Conservation (phyloP, 2,329 filamentous ascomycete genomes). For the Pseudocercospora cruenta region DNA sequence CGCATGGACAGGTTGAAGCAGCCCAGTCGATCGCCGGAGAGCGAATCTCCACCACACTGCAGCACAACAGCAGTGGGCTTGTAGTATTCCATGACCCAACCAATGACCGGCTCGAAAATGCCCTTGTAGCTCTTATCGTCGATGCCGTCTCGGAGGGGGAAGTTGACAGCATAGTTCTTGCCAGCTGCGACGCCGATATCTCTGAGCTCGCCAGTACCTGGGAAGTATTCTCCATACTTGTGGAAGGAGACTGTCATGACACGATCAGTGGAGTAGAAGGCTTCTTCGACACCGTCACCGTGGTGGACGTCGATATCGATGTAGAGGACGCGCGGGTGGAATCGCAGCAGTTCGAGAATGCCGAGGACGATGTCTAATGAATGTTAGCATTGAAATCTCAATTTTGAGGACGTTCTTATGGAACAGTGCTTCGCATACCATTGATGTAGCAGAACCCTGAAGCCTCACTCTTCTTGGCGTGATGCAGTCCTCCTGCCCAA, state of each 20-base stretch:
- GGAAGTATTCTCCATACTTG: slow-evolving; percentile 75
- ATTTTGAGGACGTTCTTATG: neutral
- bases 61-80: slow-evolving; percentile 68
- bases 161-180: slow-evolving; percentile 71
- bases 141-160: slow-evolving; percentile 70
- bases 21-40: slow-evolving; percentile 68
- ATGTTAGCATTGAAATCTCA: slow-evolving; percentile 6
- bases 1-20: slow-evolving; percentile 74
- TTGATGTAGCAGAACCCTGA: slow-evolving; percentile 55
- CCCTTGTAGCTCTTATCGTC: slow-evolving; percentile 69
- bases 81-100: slow-evolving; percentile 71
- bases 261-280: slow-evolving; percentile 71
- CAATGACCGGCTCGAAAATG: slow-evolving; percentile 70
- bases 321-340: slow-evolving; percentile 67
- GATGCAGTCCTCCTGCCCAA: slow-evolving; percentile 55
- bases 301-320: slow-evolving; percentile 71
- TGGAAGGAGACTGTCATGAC: slow-evolving; percentile 75
- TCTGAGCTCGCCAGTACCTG: slow-evolving; percentile 68
- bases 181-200: slow-evolving; percentile 70
- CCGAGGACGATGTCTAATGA: slow-evolving; percentile 65
- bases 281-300: slow-evolving; percentile 71
- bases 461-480: slow-evolving; percentile 54
- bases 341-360: slow-evolving; percentile 66
- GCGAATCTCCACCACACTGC: slow-evolving; percentile 69
- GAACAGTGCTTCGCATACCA: slow-evolving; percentile 35